Conservation (phyloP, 305 asterid species). For the Fraxinus floribunda region DNA sequence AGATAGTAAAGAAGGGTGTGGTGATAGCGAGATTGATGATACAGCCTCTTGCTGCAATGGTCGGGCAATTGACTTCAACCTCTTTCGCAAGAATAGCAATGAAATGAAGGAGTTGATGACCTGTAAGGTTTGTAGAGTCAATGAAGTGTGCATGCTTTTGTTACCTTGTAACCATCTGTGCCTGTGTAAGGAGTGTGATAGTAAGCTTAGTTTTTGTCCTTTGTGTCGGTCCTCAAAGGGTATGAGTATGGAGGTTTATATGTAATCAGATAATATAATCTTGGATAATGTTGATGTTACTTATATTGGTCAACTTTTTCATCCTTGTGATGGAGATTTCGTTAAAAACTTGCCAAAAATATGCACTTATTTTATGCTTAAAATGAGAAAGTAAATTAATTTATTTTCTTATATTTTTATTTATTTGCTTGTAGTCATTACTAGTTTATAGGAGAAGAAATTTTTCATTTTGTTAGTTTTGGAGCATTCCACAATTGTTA, state of each 20-base stretch:
- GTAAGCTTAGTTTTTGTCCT: constrained; percentile 71
- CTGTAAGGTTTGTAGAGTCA: constrained; percentile 80
- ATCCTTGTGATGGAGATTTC: constrained; percentile 1
- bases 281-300: constrained; percentile 19
- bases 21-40: constrained; percentile 90
- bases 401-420: constrained; percentile 19
- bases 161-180: constrained; percentile 97
- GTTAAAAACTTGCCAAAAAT: not conserved
- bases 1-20: constrained; percentile 96
- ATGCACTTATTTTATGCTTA: not conserved
- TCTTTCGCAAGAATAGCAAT: constrained; percentile 42
- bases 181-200: constrained; percentile 87
- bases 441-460: not conserved
- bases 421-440: not conserved
- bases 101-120: constrained; percentile 59
- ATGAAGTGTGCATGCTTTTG: constrained; percentile 76
- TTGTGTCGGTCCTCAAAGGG: constrained; percentile 76
- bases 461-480: not conserved
- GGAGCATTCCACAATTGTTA: not conserved
- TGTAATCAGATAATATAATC: constrained; percentile 37
- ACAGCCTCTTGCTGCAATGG: constrained; percentile 93
- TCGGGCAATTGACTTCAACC: constrained; percentile 44
- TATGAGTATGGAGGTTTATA: constrained; percentile 83
- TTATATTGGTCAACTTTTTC: constrained; percentile 15
- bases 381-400: not conserved